Evolutionary conservation across 306 rosid genomes (phyloP).

Genomic region (Gastrolobium bilobum): DNA sequence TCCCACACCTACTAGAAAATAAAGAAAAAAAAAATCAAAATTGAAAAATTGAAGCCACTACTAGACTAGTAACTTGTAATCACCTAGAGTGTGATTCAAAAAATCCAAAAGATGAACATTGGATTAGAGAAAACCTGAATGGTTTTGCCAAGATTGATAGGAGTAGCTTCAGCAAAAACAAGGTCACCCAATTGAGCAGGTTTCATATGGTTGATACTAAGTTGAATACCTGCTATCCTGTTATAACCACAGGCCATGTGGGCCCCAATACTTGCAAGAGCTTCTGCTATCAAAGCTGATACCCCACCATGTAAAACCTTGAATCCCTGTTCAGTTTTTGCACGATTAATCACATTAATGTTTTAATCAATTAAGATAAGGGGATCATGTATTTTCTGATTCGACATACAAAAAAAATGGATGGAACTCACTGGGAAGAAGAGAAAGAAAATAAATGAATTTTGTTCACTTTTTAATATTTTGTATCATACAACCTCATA

Average conservation of each 20-base stretch:
- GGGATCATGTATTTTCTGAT: too few species aligned
- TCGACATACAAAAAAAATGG: too few species aligned
- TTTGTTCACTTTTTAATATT: too few species aligned
- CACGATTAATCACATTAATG: too few species aligned
- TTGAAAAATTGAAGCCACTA: not conserved
- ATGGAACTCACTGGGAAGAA: too few species aligned
- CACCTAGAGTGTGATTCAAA: not conserved
- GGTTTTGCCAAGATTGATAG: constrained; percentile 65
- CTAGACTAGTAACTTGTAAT: not conserved
- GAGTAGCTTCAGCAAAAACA: constrained; percentile 64
- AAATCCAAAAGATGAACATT: not conserved
- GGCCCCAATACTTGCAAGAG: constrained; percentile 73
- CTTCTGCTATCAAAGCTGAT: constrained; percentile 73
- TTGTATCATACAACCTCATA: too few species aligned
- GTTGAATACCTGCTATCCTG: constrained; percentile 76
- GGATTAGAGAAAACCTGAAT: constrained; percentile 54
- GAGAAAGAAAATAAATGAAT: too few species aligned
- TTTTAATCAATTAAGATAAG: too few species aligned
- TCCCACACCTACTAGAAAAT: constrained; percentile 53
- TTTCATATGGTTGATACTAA: constrained; percentile 68
- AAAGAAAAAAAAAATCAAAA: too few species aligned
- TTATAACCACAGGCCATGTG: constrained; percentile 65
- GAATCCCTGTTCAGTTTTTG: constrained; percentile 55
- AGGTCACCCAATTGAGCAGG: constrained; percentile 64
- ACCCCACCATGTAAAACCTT: constrained; percentile 79